Conservation (phyloP, 2,329 filamentous ascomycete species). For the Phialophora tarda region DNA sequence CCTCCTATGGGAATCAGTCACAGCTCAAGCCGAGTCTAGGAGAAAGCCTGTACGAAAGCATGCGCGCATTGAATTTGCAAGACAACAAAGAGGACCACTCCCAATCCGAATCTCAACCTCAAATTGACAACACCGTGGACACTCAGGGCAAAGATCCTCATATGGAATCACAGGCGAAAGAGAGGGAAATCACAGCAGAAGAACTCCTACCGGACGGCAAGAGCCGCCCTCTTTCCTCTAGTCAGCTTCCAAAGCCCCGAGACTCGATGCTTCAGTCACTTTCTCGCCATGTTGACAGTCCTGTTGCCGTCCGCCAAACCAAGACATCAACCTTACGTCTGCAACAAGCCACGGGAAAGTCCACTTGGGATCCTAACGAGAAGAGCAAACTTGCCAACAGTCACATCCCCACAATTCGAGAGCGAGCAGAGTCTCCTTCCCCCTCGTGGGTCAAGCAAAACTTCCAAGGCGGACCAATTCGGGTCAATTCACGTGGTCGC, state of each 20-base stretch:
- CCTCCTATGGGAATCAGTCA: background rate
- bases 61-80: constrained; percentile 33
- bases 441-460: constrained; percentile 7
- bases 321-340: constrained; percentile 32
- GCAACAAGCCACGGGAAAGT: constrained; percentile 24
- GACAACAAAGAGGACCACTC: constrained; percentile 15
- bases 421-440: constrained; percentile 17
- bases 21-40: constrained; percentile 32
- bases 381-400: constrained; percentile 12
- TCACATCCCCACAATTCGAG: constrained; percentile 15
- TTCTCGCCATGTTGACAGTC: constrained; percentile 25
- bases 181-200: background rate
- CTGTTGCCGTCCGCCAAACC: constrained; percentile 24
- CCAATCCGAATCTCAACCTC: background rate
- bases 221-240: constrained; percentile 27
- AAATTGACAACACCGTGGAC: background rate
- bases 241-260: constrained; percentile 33
- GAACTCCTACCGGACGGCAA: constrained; percentile 3
- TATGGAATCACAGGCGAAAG: background rate
- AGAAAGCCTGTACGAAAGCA: constrained; percentile 36
- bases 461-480: constrained; percentile 23
- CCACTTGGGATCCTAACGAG: constrained; percentile 18
- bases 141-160: background rate
- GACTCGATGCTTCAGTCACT: constrained; percentile 34
- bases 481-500: constrained; percentile 28